These are phyloP conservation scores for Yamadazyma sp. DNA, from an alignment of 805 yeast genomes.

Conservation along the genomic window DNA sequence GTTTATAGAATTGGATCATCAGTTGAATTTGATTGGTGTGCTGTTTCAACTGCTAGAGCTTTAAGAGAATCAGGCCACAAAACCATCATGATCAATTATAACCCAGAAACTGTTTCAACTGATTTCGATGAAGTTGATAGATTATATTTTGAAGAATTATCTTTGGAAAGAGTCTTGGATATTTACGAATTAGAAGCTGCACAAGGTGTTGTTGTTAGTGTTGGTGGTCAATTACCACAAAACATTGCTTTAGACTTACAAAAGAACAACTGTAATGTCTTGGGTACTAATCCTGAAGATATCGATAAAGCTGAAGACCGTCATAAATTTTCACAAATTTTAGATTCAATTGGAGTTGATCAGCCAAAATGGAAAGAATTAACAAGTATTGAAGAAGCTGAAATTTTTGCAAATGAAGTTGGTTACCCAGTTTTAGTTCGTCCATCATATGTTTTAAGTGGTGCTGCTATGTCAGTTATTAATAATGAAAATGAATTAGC, in stretches of 20 bases:
- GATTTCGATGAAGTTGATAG: constrained; percentile 98
- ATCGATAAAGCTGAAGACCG: constrained; percentile 98
- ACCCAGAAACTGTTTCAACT: constrained; percentile 98
- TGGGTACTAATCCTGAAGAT: constrained; percentile 93
- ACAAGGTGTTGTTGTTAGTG: constrained; percentile 89
- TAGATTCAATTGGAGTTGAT: constrained; percentile 89
- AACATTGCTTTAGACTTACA: constrained; percentile 88
- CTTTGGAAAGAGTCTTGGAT: constrained; percentile 95
- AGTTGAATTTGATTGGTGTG: constrained; percentile 99
- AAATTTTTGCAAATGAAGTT: constrained; percentile 76
- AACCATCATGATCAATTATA: constrained; percentile 95
- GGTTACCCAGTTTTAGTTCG: constrained; percentile 95
- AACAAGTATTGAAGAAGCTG: constrained; percentile 82
- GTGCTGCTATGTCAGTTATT: constrained; percentile 98
- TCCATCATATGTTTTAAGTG: constrained; percentile 95
- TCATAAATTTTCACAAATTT: constrained; percentile 92
- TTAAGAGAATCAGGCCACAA: constrained; percentile 82
- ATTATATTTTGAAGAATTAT: constrained; percentile 91
- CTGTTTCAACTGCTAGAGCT: constrained; percentile 94
- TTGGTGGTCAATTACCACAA: constrained; percentile 98
- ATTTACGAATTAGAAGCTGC: constrained; percentile 91
- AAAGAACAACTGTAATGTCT: constrained; percentile 76
- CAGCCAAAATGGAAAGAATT: constrained; percentile 99
- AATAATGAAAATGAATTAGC: constrained; percentile 76
- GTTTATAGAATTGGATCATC: constrained; percentile 98